These are phyloP conservation scores for Gypsophila paniculata DNA, from an alignment of 179 eudicot genomes.

Conservation along the genomic window DNA sequence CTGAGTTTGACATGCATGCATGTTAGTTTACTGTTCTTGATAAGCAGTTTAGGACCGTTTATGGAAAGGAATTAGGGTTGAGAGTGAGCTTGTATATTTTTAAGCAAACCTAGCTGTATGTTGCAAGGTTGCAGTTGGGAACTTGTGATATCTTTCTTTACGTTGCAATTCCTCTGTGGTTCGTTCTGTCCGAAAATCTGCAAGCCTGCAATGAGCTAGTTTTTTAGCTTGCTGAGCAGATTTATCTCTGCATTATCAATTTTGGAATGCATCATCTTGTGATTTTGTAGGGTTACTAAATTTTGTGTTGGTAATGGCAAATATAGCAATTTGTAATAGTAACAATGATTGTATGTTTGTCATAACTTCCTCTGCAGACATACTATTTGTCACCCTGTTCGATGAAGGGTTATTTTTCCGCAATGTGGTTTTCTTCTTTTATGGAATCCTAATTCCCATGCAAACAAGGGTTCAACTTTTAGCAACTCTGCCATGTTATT, in stretches of 20 bases:
- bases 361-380: background rate
- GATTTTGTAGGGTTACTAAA: background rate
- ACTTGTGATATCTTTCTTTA: background rate
- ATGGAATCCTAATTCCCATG: slow-evolving; percentile 1
- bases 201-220: background rate
- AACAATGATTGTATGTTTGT: too few relatives aligned
- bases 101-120: slow-evolving; percentile 1
- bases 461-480: background rate
- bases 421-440: slow-evolving; percentile 3
- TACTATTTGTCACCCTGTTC: slow-evolving; percentile 1
- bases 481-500: slow-evolving; percentile 12
- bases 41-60: background rate
- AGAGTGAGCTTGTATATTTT: background rate
- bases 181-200: background rate
- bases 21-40: slow-evolving; percentile 2
- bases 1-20: slow-evolving; percentile 1
- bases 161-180: background rate
- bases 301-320: background rate
- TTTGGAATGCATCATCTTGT: background rate
- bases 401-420: background rate
- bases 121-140: background rate
- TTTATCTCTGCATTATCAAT: background rate
- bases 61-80: background rate
- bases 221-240: background rate
- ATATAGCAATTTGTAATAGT: background rate